Evolutionary conservation across 108 stramenopile genomes (phyloP).

Genomic region (Fragilariopsis cylindrus): DNA sequence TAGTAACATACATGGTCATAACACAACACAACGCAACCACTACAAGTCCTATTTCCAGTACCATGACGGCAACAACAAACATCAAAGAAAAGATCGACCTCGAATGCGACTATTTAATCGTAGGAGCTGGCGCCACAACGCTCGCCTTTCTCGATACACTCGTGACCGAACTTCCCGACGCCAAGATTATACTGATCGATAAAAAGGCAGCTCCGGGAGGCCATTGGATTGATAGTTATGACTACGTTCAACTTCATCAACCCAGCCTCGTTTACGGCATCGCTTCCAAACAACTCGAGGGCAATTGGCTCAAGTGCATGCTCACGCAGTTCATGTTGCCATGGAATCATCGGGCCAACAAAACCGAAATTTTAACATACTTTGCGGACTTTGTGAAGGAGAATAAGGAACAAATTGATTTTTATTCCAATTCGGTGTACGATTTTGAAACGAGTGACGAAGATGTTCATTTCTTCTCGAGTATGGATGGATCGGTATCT

Average conservation of each 20-base stretch:
- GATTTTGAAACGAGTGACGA: slow-evolving; percentile 7
- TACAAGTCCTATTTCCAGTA: not conserved
- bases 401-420: slow-evolving; percentile 15
- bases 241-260: slow-evolving; percentile 35
- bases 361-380: slow-evolving; percentile 28
- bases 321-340: slow-evolving; percentile 26
- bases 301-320: slow-evolving; percentile 28
- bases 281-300: slow-evolving; percentile 29
- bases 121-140: slow-evolving; percentile 34
- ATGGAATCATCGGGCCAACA: slow-evolving; percentile 32
- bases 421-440: slow-evolving; percentile 20
- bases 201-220: slow-evolving; percentile 31
- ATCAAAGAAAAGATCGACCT: not conserved
- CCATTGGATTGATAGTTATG: slow-evolving; percentile 35
- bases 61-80: slow-evolving; percentile 2
- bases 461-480: not conserved
- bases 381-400: slow-evolving; percentile 15
- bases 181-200: slow-evolving; percentile 29
- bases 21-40: not conserved
- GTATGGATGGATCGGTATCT: slow-evolving; percentile 1
- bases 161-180: slow-evolving; percentile 24
- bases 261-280: slow-evolving; percentile 30
- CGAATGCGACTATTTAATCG: slow-evolving; percentile 31
- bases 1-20: not conserved
- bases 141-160: slow-evolving; percentile 41